Evolutionary conservation across 2,329 filamentous ascomycete genomes (phyloP).

Genomic region (Penicillium sp.): DNA sequence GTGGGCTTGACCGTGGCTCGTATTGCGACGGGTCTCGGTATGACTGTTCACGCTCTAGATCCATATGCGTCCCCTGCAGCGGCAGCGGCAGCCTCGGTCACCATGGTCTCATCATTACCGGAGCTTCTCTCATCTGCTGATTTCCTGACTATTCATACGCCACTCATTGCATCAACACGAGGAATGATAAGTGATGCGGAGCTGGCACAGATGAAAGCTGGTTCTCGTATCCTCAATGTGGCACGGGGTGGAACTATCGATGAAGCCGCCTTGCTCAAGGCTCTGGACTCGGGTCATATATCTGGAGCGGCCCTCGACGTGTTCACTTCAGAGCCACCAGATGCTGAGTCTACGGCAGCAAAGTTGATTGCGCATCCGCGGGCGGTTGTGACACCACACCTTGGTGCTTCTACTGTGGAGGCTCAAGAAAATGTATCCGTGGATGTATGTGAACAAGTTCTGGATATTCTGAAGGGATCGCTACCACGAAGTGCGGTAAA

Average conservation of each 20-base stretch:
- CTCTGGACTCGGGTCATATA: slow-evolving; percentile 69
- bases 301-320: slow-evolving; percentile 79
- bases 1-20: slow-evolving; percentile 76
- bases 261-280: slow-evolving; percentile 69
- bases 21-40: slow-evolving; percentile 75
- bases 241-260: slow-evolving; percentile 80
- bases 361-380: slow-evolving; percentile 67
- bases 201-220: slow-evolving; percentile 69
- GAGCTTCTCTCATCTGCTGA: slow-evolving; percentile 68
- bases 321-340: slow-evolving; percentile 72
- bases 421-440: slow-evolving; percentile 82
- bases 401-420: slow-evolving; percentile 78
- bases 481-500: slow-evolving; percentile 78
- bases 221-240: slow-evolving; percentile 75
- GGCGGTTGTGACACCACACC: slow-evolving; percentile 76
- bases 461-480: slow-evolving; percentile 70
- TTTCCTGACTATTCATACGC: slow-evolving; percentile 80
- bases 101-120: slow-evolving; percentile 58
- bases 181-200: slow-evolving; percentile 71
- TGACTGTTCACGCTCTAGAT: slow-evolving; percentile 73
- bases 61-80: slow-evolving; percentile 76
- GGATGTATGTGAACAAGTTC: slow-evolving; percentile 78
- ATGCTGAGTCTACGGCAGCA: slow-evolving; percentile 61
- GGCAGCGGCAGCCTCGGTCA: slow-evolving; percentile 67
- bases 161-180: slow-evolving; percentile 73